These are phyloP conservation scores for Xerocomus potaroensis DNA, from an alignment of 768 basidiomycete genomes.

Conservation along the genomic window DNA sequence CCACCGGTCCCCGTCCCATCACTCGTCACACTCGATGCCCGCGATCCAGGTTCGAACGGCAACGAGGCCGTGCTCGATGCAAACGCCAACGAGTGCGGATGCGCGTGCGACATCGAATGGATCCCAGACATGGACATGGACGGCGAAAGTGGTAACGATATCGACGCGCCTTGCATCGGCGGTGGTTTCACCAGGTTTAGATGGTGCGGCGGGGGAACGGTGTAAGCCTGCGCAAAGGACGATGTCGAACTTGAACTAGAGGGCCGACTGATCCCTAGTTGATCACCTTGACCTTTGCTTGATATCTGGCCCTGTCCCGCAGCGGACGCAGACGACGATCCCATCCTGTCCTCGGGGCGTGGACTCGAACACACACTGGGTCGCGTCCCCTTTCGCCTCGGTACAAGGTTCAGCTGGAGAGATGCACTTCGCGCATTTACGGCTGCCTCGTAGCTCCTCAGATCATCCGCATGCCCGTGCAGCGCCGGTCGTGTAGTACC, in stretches of 20 bases:
- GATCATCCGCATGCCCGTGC: slow-evolving; percentile 52
- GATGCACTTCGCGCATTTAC: slow-evolving; percentile 66
- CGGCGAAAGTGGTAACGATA: slow-evolving; percentile 33
- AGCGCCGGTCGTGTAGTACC: slow-evolving; percentile 38
- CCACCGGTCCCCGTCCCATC: slow-evolving; percentile 31
- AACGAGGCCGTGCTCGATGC: slow-evolving; percentile 7
- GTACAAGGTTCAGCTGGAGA: slow-evolving; percentile 52
- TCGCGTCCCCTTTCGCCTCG: slow-evolving; percentile 33
- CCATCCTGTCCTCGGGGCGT: slow-evolving; percentile 2
- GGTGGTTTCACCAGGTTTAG: slow-evolving; percentile 18
- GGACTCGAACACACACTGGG: slow-evolving; percentile 17
- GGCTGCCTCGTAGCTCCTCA: slow-evolving; percentile 71
- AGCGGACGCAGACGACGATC: background rate
- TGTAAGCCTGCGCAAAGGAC: slow-evolving; percentile 41
- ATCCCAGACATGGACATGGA: slow-evolving; percentile 14
- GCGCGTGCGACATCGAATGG: background rate
- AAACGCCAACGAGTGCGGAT: slow-evolving; percentile 3
- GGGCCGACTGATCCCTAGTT: slow-evolving; percentile 31
- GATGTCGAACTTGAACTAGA: slow-evolving; percentile 37
- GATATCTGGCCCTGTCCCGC: background rate
- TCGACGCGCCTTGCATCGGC: slow-evolving; percentile 26
- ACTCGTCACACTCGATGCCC: slow-evolving; percentile 29
- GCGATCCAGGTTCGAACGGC: slow-evolving; percentile 24
- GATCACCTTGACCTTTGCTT: slow-evolving; percentile 15
- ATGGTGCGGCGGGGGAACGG: slow-evolving; percentile 14